phyloP scores from a whole-genome alignment of 345 rosid genomes.

The Psidium friedrichsthalianum region DNA sequence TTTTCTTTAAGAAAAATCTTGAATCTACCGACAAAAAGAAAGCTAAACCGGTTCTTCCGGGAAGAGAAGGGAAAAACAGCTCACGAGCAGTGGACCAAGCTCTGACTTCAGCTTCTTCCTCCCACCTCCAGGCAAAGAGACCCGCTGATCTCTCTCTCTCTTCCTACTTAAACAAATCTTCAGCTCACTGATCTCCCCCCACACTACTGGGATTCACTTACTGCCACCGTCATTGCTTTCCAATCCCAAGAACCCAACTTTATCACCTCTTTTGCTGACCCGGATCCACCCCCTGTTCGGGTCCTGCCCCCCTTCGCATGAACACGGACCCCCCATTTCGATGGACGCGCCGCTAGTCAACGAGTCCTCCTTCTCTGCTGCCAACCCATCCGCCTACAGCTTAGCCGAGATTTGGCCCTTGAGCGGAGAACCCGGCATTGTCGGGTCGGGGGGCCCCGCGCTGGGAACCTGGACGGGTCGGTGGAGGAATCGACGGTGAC shows the following conservation, averaged over 20 bases:
- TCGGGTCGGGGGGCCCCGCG: conserved; percentile 56
- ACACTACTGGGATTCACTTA: not conserved
- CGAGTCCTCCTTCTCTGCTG: conserved; percentile 71
- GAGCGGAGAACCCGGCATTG: conserved; percentile 20
- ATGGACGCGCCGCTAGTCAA: conserved; percentile 86
- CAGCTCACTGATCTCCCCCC: not conserved
- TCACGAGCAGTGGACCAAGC: not conserved
- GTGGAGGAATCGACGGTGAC: conserved; percentile 74
- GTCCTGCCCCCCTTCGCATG: not conserved
- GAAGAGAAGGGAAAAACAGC: not conserved
- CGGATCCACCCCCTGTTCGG: not conserved
- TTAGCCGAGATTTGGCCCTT: conserved; percentile 90
- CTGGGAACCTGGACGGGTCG: conserved; percentile 46
- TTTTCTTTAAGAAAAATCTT: no score
- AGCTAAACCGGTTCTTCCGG: no score
- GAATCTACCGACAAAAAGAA: no score
- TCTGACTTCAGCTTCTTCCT: not conserved
- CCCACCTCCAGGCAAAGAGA: not conserved
- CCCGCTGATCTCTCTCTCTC: not conserved
- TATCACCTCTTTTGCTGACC: not conserved
- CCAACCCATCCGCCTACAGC: conserved; percentile 72
- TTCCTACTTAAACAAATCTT: not conserved
- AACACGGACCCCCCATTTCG: not conserved
- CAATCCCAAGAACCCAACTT: not conserved
- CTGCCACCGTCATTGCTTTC: not conserved